These are phyloP conservation scores for Quercus tomentella DNA, from an alignment of 331 rosid species.

Conservation along the genomic window DNA sequence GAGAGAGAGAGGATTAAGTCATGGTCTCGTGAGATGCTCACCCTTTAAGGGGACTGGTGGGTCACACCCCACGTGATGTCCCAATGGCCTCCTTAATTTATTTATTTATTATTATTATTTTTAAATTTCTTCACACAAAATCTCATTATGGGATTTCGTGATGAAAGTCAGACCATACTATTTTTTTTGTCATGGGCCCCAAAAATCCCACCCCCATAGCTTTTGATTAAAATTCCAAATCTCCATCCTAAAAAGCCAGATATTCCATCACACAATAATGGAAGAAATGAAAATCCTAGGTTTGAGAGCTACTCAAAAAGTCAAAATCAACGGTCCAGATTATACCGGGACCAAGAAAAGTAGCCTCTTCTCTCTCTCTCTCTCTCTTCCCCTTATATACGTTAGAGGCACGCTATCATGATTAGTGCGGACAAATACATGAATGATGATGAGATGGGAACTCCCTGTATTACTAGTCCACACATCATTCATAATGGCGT, in stretches of 20 bases:
- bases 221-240: slow-evolving; percentile 14
- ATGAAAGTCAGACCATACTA: slow-evolving; percentile 32
- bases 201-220: background rate
- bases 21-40: slow-evolving; percentile 41
- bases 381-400: background rate
- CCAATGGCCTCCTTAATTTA: slow-evolving; percentile 28
- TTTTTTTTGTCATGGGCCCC: background rate
- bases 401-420: slow-evolving; percentile 44
- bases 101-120: background rate
- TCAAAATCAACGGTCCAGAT: slow-evolving; percentile 23
- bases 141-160: slow-evolving; percentile 54
- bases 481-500: slow-evolving; percentile 40
- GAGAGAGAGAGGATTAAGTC: slow-evolving; percentile 11
- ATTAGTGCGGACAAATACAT: slow-evolving; percentile 26
- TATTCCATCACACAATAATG: slow-evolving; percentile 23
- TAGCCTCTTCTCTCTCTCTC: too few relatives aligned
- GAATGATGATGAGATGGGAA: slow-evolving; percentile 18
- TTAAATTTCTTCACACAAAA: slow-evolving; percentile 11
- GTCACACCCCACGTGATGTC: slow-evolving; percentile 72
- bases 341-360: background rate
- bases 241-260: slow-evolving; percentile 9
- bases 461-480: slow-evolving; percentile 26
- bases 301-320: background rate
- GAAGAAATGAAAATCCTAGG: slow-evolving; percentile 7
- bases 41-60: slow-evolving; percentile 50